Base-by-base conservation (phyloP, 1,284 basidiomycete species). In the Trichosporon ovoides region DNA sequence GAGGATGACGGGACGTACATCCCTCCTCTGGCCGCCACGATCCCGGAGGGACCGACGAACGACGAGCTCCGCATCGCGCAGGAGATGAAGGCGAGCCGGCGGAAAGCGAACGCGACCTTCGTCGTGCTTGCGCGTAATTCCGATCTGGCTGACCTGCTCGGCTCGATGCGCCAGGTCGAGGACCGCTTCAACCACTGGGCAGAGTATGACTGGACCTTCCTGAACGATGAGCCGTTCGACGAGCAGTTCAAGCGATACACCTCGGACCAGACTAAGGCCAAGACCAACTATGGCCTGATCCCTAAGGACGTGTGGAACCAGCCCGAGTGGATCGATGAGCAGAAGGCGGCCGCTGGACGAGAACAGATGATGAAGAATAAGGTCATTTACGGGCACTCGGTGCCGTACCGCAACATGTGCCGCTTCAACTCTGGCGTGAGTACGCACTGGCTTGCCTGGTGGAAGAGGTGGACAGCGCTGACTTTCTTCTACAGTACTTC, bases 391-490 rank as follows among this genome's bases (percentile, higher is more conserved):
- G 93, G 91, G 68, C 88, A 87, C 80, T 79, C 73, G 73, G 80
- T 82, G 22, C 79, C 80, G 3, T 82, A 82, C 62, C 72, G 81
- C 19, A 80, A 81, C 68, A 80, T 95, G 91, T 96, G 93, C 73
- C 85, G 95, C 19, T 97, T 87, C 80, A 92, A 96, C 76, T 91
- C 89, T 56, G 92, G 92, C 35, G 91, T 91, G 77, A 74, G 84
- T 70, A 51, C 5, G 24, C 61, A 24, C 20, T 20, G 18, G 11
- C 24, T 5, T 9, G 31, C 34, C n/a, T 20, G 38, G n/a, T n/a
- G n/a, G n/a, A n/a, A n/a, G n/a, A n/a, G n/a, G n/a, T n/a, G n/a
- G n/a, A n/a, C n/a, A n/a, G n/a, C n/a, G n/a, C n/a, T n/a, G n/a
- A n/a, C n/a, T n/a, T n/a, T n/a, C n/a, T 10, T 10, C 12, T 7